phyloP scores from a whole-genome alignment of 2,329 filamentous ascomycete species.

The Arachnomyces sp. region DNA sequence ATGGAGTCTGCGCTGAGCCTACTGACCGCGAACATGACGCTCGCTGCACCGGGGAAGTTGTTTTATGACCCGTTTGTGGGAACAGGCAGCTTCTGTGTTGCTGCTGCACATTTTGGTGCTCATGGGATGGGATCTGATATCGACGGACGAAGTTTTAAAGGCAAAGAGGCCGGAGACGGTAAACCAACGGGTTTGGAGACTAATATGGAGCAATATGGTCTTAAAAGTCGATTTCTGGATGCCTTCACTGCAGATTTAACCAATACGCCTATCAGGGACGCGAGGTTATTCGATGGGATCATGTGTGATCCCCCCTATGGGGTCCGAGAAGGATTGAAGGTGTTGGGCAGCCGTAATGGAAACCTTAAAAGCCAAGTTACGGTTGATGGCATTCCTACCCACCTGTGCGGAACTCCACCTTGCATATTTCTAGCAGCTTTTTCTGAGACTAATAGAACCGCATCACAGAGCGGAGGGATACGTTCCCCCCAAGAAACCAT shows the following conservation, averaged over 20 bases:
- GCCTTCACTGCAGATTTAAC: constrained; percentile 81
- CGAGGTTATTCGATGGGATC: constrained; percentile 66
- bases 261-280: constrained; percentile 64
- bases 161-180: constrained; percentile 39
- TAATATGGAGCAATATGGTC: constrained; percentile 80
- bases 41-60: constrained; percentile 72
- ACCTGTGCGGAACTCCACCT: constrained; percentile 47
- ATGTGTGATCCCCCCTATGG: constrained; percentile 95
- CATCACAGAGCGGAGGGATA: constrained; percentile 53
- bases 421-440: constrained; percentile 2
- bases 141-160: constrained; percentile 76
- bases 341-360: constrained; percentile 67
- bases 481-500: constrained; percentile 81
- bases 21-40: constrained; percentile 83
- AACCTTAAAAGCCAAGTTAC: constrained; percentile 48
- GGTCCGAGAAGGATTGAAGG: constrained; percentile 82
- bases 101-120: constrained; percentile 84
- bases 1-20: constrained; percentile 95
- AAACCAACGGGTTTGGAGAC: constrained; percentile 42
- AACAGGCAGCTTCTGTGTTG: constrained; percentile 85
- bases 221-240: constrained; percentile 61
- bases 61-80: constrained; percentile 96
- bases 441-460: constrained; percentile 2
- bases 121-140: constrained; percentile 82
- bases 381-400: constrained; percentile 60